A percentile compares a stretch with the other conserved stretches of the same genome.
Evolutionary conservation across 129 eudicot species (phyloP).

Genomic region (Flaveria robusta): DNA sequence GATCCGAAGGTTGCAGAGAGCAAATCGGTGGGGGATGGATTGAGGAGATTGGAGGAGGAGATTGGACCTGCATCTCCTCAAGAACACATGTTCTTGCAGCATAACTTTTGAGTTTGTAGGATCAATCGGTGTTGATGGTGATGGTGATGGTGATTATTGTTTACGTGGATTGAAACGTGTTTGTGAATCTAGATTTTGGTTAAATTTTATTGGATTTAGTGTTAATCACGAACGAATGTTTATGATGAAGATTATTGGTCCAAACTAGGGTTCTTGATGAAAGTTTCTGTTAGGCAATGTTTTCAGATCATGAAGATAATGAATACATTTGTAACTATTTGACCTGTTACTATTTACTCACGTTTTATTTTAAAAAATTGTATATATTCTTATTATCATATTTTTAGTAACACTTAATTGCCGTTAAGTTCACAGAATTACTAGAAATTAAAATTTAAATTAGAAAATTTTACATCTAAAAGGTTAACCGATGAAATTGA

Average conservation of each 20-base stretch:
- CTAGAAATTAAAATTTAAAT: too few species aligned
- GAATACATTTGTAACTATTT: too few species aligned
- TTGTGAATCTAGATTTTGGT: constrained; percentile 33
- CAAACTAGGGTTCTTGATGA: background rate
- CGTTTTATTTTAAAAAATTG: too few species aligned
- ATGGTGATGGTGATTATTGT: background rate
- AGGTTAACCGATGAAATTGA: too few species aligned
- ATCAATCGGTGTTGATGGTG: background rate
- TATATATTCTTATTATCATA: too few species aligned
- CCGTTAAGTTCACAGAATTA: too few species aligned
- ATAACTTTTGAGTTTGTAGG: constrained; percentile 56
- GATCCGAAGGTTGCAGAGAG: constrained; percentile 55
- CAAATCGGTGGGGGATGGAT: constrained; percentile 61
- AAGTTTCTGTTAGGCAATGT: too few species aligned
- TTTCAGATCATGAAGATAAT: too few species aligned
- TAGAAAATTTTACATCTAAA: too few species aligned
- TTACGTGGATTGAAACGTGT: constrained; percentile 18
- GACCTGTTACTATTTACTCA: too few species aligned
- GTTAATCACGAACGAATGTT: constrained; percentile 15
- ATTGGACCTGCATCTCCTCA: constrained; percentile 94
- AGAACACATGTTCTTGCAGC: constrained; percentile 79
- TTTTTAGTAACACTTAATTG: too few species aligned
- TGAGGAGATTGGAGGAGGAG: constrained; percentile 84
- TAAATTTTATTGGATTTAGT: constrained; percentile 24
- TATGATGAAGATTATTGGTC: background rate